Percentiles rank a stretch among this genome's conserved stretches.
These are phyloP conservation scores for Annulohypoxylon moriforme DNA, from an alignment of 495 filamentous ascomycete genomes.

Conservation along the genomic window DNA sequence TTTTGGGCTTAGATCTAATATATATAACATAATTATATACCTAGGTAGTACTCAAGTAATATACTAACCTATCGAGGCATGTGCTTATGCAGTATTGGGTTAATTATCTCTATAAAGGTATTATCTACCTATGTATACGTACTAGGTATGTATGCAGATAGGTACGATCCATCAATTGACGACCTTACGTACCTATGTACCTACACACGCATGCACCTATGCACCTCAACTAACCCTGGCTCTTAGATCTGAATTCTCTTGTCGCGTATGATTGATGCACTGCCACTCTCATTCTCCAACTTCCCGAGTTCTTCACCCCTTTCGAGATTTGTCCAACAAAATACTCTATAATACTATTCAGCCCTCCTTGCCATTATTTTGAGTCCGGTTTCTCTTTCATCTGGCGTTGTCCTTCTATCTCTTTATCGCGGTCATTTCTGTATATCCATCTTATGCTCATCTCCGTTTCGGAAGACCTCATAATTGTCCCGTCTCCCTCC, in stretches of 20 bases:
- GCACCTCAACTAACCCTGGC: not conserved
- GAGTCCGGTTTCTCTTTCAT: conserved; percentile 9
- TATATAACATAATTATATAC: no score
- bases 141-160: no score
- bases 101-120: no score
- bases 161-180: no score
- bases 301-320: conserved; percentile 28
- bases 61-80: no score
- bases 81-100: no score
- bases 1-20: no score
- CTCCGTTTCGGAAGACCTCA: conserved; percentile 1
- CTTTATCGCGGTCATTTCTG: conserved; percentile 1
- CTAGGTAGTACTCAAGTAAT: no score
- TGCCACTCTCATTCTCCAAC: conserved; percentile 12
- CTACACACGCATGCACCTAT: not conserved
- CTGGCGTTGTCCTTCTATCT: conserved; percentile 19
- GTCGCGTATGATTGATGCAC: not conserved
- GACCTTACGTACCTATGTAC: not conserved
- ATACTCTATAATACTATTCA: conserved; percentile 22
- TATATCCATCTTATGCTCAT: not conserved
- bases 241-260: not conserved
- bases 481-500: not conserved
- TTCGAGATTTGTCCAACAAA: conserved; percentile 19
- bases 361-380: conserved; percentile 2
- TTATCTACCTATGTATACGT: no score